These are phyloP conservation scores for Podospora australis DNA, from an alignment of 495 filamentous ascomycete species.

Conservation along the genomic window DNA sequence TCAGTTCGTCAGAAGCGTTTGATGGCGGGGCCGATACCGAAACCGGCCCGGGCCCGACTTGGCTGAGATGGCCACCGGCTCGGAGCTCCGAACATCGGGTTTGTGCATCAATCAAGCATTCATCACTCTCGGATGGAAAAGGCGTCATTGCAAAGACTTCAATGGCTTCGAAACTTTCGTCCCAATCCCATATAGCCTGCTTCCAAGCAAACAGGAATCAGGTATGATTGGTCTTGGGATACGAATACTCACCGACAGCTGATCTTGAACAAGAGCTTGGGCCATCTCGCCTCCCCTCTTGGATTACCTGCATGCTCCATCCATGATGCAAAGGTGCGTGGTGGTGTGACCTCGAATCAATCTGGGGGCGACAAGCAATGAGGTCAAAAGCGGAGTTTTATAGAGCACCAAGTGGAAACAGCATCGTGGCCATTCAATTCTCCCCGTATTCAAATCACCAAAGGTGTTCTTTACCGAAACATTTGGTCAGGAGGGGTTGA, in stretches of 20 bases:
- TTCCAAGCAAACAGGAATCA: no score
- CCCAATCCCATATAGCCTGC: no score
- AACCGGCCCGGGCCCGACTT: constrained; percentile 1
- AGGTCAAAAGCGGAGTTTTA: constrained; percentile 5
- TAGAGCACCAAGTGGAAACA: not conserved
- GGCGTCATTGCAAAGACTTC: no score
- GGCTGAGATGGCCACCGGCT: constrained; percentile 3
- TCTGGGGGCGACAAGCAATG: not conserved
- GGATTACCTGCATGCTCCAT: not conserved
- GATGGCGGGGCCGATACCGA: constrained; percentile 2
- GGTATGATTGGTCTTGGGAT: no score
- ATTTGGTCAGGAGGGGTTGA: not conserved
- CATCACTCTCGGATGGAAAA: not conserved
- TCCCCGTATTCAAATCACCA: not conserved
- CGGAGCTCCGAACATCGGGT: constrained; percentile 5
- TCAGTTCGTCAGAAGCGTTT: not conserved
- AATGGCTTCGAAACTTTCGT: no score
- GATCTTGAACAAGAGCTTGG: not conserved
- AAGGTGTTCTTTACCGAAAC: not conserved
- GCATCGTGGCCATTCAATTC: not conserved
- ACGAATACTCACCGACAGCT: no score
- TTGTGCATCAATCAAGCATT: not conserved
- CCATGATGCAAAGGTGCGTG: not conserved
- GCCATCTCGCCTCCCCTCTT: not conserved
- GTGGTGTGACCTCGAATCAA: not conserved